phyloP scores from a whole-genome alignment of 208 protist species.

The Wallacemonas sp. region DNA sequence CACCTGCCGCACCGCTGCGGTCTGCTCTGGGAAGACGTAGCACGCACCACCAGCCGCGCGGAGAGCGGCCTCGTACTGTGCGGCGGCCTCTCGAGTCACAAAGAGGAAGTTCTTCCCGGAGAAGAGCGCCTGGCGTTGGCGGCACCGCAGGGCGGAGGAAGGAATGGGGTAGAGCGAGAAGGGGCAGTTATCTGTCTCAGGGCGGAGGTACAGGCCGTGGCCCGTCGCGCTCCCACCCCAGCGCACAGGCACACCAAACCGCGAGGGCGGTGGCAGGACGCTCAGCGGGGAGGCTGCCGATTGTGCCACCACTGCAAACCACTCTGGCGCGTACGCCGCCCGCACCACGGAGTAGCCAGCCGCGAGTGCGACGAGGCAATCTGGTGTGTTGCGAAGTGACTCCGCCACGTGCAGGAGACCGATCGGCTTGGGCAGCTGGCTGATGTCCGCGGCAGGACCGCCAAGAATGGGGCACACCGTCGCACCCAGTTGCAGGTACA shows the following conservation, averaged over 20 bases:
- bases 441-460: slow-evolving; percentile 21
- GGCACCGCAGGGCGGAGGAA: slow-evolving; percentile 38
- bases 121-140: slow-evolving; percentile 50
- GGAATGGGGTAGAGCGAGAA: slow-evolving; percentile 80
- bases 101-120: slow-evolving; percentile 48
- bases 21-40: slow-evolving; percentile 28
- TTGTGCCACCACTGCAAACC: slow-evolving; percentile 70
- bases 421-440: slow-evolving; percentile 43
- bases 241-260: slow-evolving; percentile 65
- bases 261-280: slow-evolving; percentile 58
- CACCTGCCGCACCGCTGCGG: slow-evolving; percentile 25
- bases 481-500: slow-evolving; percentile 68
- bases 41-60: slow-evolving; percentile 31
- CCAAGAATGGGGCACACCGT: slow-evolving; percentile 49
- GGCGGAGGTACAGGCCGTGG: slow-evolving; percentile 54
- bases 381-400: slow-evolving; percentile 51
- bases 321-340: slow-evolving; percentile 76
- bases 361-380: slow-evolving; percentile 63
- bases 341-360: slow-evolving; percentile 71
- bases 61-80: slow-evolving; percentile 40
- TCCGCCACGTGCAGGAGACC: slow-evolving; percentile 59
- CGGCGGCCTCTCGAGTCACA: slow-evolving; percentile 40
- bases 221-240: slow-evolving; percentile 10
- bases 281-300: slow-evolving; percentile 53
- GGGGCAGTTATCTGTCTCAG: slow-evolving; percentile 66